A percentile compares a stretch with the other conserved stretches of the same genome.
These are phyloP conservation scores for Pseudogymnoascus sp. DNA, from an alignment of 2,329 filamentous ascomycete species.

Conservation along the genomic window DNA sequence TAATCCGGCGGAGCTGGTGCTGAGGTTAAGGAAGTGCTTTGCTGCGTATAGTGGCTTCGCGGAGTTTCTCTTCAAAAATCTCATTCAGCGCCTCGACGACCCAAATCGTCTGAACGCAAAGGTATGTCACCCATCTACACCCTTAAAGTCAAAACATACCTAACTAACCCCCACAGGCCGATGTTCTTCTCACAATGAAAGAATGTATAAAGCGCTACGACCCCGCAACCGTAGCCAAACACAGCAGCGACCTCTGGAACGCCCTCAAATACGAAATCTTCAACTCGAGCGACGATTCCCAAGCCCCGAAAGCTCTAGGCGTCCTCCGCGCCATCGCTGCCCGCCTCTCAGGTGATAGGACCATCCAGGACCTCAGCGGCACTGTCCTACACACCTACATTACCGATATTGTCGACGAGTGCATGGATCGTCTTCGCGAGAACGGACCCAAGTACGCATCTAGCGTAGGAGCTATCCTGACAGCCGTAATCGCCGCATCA, in stretches of 20 bases:
- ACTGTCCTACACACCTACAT: conserved; percentile 10
- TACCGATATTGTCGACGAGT: conserved; percentile 5
- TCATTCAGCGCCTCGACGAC: conserved; percentile 11
- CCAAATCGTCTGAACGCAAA: conserved; percentile 8
- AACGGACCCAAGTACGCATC: background rate
- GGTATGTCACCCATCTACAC: background rate
- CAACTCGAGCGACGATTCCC: conserved; percentile 26
- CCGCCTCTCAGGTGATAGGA: conserved; percentile 11
- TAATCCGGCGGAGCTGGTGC: conserved; percentile 10
- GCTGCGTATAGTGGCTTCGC: conserved; percentile 7
- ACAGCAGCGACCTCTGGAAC: conserved; percentile 25
- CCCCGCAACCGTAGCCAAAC: conserved; percentile 14
- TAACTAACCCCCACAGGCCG: conserved; percentile 7
- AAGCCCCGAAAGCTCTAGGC: conserved; percentile 21
- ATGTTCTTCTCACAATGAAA: conserved; percentile 12
- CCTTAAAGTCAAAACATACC: too few species aligned
- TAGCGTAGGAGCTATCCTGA: conserved; percentile 17
- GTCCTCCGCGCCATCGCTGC: conserved; percentile 19
- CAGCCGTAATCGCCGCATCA: conserved; percentile 17
- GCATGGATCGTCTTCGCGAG: conserved; percentile 8
- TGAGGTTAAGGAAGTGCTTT: conserved; percentile 9
- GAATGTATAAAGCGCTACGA: conserved; percentile 16
- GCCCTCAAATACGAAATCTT: conserved; percentile 28
- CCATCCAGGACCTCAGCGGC: conserved; percentile 9
- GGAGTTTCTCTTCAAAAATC: background rate